phyloP scores from a whole-genome alignment of 2,329 filamentous ascomycete genomes.

The Alternaria consortialis region DNA sequence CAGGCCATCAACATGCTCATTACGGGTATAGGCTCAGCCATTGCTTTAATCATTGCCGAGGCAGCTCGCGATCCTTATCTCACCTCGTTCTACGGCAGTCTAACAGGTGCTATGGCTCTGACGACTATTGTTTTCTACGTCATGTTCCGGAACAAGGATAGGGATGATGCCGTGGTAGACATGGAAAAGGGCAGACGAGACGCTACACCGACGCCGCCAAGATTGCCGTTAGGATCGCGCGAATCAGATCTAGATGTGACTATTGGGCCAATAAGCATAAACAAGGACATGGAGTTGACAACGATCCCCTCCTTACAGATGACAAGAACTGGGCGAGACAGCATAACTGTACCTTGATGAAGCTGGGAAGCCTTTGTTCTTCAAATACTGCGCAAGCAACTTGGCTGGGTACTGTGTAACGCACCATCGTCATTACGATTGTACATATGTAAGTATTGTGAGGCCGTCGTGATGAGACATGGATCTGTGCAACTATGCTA shows the following conservation, averaged over 20 bases:
- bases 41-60: slow-evolving; percentile 45
- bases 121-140: slow-evolving; percentile 37
- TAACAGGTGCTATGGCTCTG: slow-evolving; percentile 34
- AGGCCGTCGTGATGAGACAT: not conserved
- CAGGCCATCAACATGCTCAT: slow-evolving; percentile 48
- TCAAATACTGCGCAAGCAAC: not conserved
- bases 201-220: not conserved
- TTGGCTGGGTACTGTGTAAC: not conserved
- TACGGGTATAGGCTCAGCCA: slow-evolving; percentile 41
- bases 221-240: not conserved
- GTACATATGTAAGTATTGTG: not conserved
- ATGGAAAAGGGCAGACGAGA: not conserved
- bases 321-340: not conserved
- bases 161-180: not conserved
- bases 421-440: not conserved
- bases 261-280: not conserved
- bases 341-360: not conserved
- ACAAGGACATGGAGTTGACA: not conserved
- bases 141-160: slow-evolving; percentile 37
- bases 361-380: not conserved
- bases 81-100: slow-evolving; percentile 37
- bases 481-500: not conserved
- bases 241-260: not conserved
- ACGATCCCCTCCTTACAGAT: not conserved
- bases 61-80: slow-evolving; percentile 44